phyloP scores from a whole-genome alignment of 441 rosid species.

The Croton setiger region DNA sequence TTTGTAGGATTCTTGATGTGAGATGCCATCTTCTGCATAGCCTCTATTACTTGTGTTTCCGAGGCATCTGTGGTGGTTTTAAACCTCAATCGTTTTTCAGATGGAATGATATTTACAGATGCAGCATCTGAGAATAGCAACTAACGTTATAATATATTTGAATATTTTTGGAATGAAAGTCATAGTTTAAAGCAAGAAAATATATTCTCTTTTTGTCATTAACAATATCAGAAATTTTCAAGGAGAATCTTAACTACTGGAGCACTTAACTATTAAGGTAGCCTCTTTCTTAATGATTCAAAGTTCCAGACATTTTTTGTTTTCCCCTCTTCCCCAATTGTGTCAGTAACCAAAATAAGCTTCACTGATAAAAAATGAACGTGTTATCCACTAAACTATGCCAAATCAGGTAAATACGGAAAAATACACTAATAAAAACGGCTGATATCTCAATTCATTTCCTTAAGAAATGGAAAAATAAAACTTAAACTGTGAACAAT shows the following conservation, averaged over 20 bases:
- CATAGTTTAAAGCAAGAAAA: neutral
- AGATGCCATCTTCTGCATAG: conserved; percentile 87
- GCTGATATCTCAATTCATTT: neutral
- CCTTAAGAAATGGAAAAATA: neutral
- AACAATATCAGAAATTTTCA: neutral
- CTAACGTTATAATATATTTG: conserved; percentile 10
- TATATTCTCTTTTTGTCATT: neutral
- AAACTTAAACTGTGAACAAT: neutral
- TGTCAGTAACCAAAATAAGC: neutral
- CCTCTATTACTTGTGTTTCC: conserved; percentile 71
- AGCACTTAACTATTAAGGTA: neutral
- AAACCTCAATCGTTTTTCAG: conserved; percentile 68
- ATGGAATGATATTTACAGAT: conserved; percentile 29
- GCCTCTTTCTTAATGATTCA: neutral
- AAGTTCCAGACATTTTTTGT: neutral
- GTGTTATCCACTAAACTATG: too few species aligned
- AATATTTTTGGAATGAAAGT: neutral
- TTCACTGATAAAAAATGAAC: neutral
- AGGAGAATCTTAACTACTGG: neutral
- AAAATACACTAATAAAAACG: neutral
- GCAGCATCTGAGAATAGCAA: conserved; percentile 25
- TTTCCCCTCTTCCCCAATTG: neutral
- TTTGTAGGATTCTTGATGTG: conserved; percentile 74
- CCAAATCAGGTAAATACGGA: neutral
- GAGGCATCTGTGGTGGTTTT: conserved; percentile 92